Evolutionary conservation across 306 rosid species (phyloP).

Genomic region (Vigna angularis): DNA sequence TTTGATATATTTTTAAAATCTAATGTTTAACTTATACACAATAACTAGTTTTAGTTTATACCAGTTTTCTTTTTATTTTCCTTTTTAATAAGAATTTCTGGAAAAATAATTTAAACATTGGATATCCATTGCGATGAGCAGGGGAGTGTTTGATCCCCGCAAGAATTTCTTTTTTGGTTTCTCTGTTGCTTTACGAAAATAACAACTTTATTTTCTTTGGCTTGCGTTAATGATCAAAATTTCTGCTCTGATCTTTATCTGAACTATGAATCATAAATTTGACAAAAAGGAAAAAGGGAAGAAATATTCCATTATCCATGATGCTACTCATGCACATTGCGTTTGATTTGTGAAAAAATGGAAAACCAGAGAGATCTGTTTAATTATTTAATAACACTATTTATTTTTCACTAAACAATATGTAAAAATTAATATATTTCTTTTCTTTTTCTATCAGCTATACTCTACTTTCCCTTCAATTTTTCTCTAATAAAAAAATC

Average conservation of each 20-base stretch:
- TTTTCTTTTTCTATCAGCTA: too few species aligned
- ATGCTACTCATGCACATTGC: too few species aligned
- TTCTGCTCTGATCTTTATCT: background rate
- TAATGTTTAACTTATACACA: too few species aligned
- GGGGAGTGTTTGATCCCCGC: background rate
- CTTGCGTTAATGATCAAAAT: background rate
- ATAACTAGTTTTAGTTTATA: too few species aligned
- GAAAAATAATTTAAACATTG: background rate
- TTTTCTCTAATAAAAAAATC: too few species aligned
- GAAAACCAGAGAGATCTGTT: background rate
- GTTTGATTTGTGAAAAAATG: background rate
- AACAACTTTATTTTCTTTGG: background rate
- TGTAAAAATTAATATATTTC: too few species aligned
- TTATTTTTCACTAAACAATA: too few species aligned
- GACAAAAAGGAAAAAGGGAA: too few species aligned
- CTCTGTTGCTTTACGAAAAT: slow-evolving; percentile 11
- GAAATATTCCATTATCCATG: background rate
- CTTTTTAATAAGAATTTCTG: background rate
- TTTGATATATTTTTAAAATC: too few species aligned
- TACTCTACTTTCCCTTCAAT: too few species aligned
- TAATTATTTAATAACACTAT: too few species aligned
- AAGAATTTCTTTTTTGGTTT: background rate
- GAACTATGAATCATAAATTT: background rate
- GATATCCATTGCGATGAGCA: background rate
- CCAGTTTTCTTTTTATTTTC: too few species aligned